Conservation (phyloP, 805 yeast genomes). For the Teunomyces pallodes region DNA sequence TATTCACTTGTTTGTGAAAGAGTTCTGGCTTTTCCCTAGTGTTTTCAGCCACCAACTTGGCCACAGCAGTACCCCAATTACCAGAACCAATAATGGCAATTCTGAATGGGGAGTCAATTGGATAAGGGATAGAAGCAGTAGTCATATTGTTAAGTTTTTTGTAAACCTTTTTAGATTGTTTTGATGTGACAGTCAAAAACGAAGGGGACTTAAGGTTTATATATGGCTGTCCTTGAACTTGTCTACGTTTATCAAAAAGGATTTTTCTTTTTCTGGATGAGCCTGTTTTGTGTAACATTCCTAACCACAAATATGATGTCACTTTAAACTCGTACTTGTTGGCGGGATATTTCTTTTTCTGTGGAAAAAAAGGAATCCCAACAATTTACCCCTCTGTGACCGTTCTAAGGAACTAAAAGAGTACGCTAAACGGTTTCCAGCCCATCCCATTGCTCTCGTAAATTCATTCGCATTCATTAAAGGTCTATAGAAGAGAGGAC, state of each 20-base stretch:
- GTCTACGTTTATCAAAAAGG: neutral
- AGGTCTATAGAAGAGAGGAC: too few species aligned
- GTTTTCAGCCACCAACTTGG: conserved; percentile 92
- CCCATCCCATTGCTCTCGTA: too few species aligned
- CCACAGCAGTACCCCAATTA: conserved; percentile 97
- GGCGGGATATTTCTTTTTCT: too few species aligned
- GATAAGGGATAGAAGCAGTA: conserved; percentile 27
- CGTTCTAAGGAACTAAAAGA: too few species aligned
- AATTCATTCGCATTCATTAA: too few species aligned
- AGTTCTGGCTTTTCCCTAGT: conserved; percentile 66
- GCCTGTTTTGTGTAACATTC: neutral
- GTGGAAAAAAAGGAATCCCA: neutral
- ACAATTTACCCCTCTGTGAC: neutral
- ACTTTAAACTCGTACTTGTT: neutral
- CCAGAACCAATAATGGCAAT: conserved; percentile 78
- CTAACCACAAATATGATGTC: conserved; percentile 3
- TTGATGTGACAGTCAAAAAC: too few species aligned
- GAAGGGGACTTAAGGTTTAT: neutral
- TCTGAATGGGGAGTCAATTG: conserved; percentile 34
- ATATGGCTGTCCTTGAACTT: neutral
- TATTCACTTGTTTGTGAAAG: conserved; percentile 72
- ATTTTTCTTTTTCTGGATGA: neutral
- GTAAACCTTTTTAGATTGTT: too few species aligned
- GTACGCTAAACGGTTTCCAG: too few species aligned
- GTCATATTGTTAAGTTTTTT: conserved; percentile 13